These are phyloP conservation scores for Myxozyma vanderwaltii DNA, from an alignment of 805 yeast genomes.

Conservation along the genomic window DNA sequence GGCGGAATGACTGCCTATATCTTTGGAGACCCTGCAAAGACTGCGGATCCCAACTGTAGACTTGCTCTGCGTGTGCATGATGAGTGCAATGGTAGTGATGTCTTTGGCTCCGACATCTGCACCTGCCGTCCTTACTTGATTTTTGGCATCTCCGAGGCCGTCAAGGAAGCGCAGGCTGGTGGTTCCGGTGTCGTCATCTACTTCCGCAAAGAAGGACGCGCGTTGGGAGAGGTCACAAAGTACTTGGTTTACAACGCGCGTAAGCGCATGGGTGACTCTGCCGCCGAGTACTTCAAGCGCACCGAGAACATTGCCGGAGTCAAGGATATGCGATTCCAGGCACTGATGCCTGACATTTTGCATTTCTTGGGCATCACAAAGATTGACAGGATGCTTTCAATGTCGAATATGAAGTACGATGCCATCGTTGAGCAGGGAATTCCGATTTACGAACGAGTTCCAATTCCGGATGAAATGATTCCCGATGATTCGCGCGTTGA, in stretches of 20 bases:
- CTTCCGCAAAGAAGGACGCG: constrained; percentile 70
- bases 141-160: constrained; percentile 68
- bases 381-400: constrained; percentile 67
- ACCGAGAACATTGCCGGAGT: constrained; percentile 76
- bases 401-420: constrained; percentile 74
- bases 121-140: constrained; percentile 70
- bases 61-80: constrained; percentile 66
- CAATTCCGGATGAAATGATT: constrained; percentile 66
- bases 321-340: constrained; percentile 71
- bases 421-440: constrained; percentile 73
- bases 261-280: constrained; percentile 68
- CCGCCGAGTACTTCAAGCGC: constrained; percentile 66
- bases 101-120: constrained; percentile 67
- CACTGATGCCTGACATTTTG: constrained; percentile 67
- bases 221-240: constrained; percentile 70
- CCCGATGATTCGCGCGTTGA: constrained; percentile 72
- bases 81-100: constrained; percentile 72
- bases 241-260: constrained; percentile 70
- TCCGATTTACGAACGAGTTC: constrained; percentile 60
- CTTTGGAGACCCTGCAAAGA: constrained; percentile 60
- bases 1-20: constrained; percentile 69
- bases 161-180: constrained; percentile 66
- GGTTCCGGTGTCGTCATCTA: constrained; percentile 66
- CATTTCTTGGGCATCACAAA: constrained; percentile 67
- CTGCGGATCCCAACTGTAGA: constrained; percentile 54